A percentile compares a stretch with the other conserved stretches of the same genome.
phyloP scores from a whole-genome alignment of 2,329 filamentous ascomycete genomes.

The Phaeoacremonium minimum region DNA sequence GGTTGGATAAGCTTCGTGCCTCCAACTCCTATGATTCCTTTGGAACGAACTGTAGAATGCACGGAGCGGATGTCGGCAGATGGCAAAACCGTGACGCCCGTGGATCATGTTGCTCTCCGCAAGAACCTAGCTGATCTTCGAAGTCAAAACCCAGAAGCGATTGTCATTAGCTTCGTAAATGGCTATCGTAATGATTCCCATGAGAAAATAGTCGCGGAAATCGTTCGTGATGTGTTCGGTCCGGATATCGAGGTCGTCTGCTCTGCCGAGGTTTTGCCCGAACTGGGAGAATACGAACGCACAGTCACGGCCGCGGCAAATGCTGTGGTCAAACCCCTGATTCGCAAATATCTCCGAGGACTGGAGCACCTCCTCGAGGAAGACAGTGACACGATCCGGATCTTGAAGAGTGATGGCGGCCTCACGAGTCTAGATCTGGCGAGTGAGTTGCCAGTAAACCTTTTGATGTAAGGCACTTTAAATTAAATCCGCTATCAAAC shows the following conservation, averaged over 20 bases:
- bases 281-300: slow-evolving; percentile 43
- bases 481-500: not conserved
- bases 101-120: slow-evolving; percentile 33
- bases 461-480: slow-evolving; percentile 27
- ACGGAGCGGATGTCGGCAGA: slow-evolving; percentile 36
- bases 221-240: slow-evolving; percentile 37
- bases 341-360: slow-evolving; percentile 37
- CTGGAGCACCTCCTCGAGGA: slow-evolving; percentile 29
- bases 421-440: slow-evolving; percentile 38
- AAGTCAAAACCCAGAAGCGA: slow-evolving; percentile 34
- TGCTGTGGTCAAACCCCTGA: slow-evolving; percentile 40
- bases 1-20: slow-evolving; percentile 43
- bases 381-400: slow-evolving; percentile 38
- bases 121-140: slow-evolving; percentile 29
- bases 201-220: slow-evolving; percentile 29
- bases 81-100: slow-evolving; percentile 30
- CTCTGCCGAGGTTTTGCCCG: slow-evolving; percentile 38
- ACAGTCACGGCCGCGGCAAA: slow-evolving; percentile 43
- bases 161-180: slow-evolving; percentile 40
- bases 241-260: slow-evolving; percentile 35
- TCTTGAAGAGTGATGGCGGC: slow-evolving; percentile 44
- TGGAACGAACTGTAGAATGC: slow-evolving; percentile 41
- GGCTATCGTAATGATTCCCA: slow-evolving; percentile 38
- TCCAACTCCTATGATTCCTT: slow-evolving; percentile 40
- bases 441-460: slow-evolving; percentile 39